Base-by-base conservation (phyloP, 2,329 filamentous ascomycete genomes). In the Metarhizium anisopliae region DNA sequence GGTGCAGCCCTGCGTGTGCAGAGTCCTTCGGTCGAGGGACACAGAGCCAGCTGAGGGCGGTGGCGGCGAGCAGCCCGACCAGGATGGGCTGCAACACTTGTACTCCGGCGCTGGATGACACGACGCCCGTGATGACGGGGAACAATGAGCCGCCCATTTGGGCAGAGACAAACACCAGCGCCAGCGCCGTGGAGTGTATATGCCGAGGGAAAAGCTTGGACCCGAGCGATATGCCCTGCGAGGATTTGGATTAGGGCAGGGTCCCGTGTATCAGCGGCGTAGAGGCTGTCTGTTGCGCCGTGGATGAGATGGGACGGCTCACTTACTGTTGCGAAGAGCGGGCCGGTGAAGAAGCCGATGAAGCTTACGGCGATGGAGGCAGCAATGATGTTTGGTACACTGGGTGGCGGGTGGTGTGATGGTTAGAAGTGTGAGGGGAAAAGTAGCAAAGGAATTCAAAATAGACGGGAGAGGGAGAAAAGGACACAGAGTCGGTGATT, bases 321-420 rank as follows among this genome's bases (percentile, higher is more conserved):
- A 25, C 25, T 25, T 25, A 25, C 25, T 25, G 25, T 25, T 43
- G 13, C 6, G 59, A 84, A 85, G 25, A 82, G 73, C 0, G 81
- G 81, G 0, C 81, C 82, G 1, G 76, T 76, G 58, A 84, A 81
- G 65, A 84, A 81, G 0, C 81, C 81, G 2, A 84, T 63, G 0
- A 83, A 62, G 55, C 74, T 79, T 55, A 83, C 74, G 0, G 77
- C 76, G 0, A 82, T 75, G 0, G 79, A 77, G 13, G 78, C 78
- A 0, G 73, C 75, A 11, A 80, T 67, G 42, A 75, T 74, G 29
- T 72, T 74, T 0, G 72, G 73, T 0, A 74, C 70, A 47, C 43
- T 47, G 20, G 18, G n/a, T 4, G 4, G 25, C 25, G 25, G 25
- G 25, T 4, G 25, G 25, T 25, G 4, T 25, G 25, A 25, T 4